phyloP scores from a whole-genome alignment of 495 filamentous ascomycete genomes.

The Coniosporium apollinis region DNA sequence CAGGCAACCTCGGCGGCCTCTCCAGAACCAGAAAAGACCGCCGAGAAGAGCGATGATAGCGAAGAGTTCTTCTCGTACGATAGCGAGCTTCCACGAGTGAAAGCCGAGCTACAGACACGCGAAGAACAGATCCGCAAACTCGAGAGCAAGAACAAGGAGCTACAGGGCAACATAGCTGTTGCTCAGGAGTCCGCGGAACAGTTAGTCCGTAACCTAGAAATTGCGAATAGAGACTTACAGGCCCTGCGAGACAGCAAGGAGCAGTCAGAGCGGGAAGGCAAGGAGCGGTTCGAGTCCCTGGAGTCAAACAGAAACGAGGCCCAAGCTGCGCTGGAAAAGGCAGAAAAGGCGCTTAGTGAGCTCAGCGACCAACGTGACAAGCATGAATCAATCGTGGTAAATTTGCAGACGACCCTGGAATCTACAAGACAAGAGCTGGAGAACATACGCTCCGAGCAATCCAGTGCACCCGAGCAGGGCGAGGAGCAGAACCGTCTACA shows the following conservation, averaged over 20 bases:
- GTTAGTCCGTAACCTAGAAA: constrained; percentile 17
- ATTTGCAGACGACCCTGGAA: constrained; percentile 34
- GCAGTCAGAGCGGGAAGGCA: constrained; percentile 8
- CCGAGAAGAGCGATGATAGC: too few species aligned
- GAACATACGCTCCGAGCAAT: constrained; percentile 9
- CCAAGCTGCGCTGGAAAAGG: constrained; percentile 38
- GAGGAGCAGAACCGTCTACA: constrained; percentile 10
- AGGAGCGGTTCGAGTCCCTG: constrained; percentile 8
- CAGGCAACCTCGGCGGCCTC: too few species aligned
- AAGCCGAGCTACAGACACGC: constrained; percentile 17
- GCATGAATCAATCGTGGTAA: constrained; percentile 45
- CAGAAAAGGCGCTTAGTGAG: constrained; percentile 42
- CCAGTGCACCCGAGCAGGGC: constrained; percentile 9
- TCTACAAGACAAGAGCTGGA: constrained; percentile 19
- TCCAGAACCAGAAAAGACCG: too few species aligned
- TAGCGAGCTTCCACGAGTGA: constrained; percentile 51
- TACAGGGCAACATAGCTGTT: constrained; percentile 18
- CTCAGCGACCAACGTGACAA: constrained; percentile 14
- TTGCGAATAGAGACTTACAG: constrained; percentile 15
- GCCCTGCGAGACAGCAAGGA: constrained; percentile 14
- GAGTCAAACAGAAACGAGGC: constrained; percentile 9
- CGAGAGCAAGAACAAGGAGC: constrained; percentile 9
- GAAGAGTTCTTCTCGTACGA: constrained; percentile 89
- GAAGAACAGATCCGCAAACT: constrained; percentile 13
- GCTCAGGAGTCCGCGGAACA: constrained; percentile 22